Conservation (phyloP, 116 monocot genomes). For the Zostera marina region DNA sequence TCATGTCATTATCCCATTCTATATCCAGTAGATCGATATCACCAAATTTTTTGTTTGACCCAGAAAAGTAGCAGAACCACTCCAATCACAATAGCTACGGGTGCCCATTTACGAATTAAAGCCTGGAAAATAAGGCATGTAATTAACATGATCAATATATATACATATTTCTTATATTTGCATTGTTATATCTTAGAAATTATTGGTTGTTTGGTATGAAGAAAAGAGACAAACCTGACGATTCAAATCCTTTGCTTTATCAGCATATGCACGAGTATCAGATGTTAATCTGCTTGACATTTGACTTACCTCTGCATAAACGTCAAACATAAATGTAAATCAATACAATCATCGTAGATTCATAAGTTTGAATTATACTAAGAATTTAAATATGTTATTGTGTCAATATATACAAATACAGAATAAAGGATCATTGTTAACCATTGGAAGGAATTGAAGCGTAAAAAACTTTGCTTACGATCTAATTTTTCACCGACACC, state of each 20-base stretch:
- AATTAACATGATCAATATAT: too few species aligned
- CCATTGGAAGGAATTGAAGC: too few species aligned
- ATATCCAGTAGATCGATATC: neutral
- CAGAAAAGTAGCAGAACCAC: constrained; percentile 73
- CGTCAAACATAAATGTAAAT: constrained; percentile 1
- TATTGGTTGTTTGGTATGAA: too few species aligned
- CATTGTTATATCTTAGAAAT: too few species aligned
- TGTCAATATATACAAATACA: too few species aligned
- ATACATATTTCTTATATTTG: too few species aligned
- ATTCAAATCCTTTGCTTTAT: constrained; percentile 94
- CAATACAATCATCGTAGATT: neutral
- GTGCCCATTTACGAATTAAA: constrained; percentile 86
- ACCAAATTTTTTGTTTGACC: constrained; percentile 31
- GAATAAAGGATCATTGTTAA: too few species aligned
- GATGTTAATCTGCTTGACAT: constrained; percentile 91
- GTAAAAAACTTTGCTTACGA: constrained; percentile 33
- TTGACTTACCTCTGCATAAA: constrained; percentile 84
- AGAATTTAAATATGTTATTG: too few species aligned
- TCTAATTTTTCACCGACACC: constrained; percentile 88
- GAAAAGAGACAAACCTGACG: constrained; percentile 43
- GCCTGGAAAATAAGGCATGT: constrained; percentile 28
- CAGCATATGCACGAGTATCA: constrained; percentile 86
- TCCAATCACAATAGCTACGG: constrained; percentile 72
- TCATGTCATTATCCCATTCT: neutral
- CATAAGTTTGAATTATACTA: neutral